Conservation (phyloP, 306 rosid species). For the Prunus mume region DNA sequence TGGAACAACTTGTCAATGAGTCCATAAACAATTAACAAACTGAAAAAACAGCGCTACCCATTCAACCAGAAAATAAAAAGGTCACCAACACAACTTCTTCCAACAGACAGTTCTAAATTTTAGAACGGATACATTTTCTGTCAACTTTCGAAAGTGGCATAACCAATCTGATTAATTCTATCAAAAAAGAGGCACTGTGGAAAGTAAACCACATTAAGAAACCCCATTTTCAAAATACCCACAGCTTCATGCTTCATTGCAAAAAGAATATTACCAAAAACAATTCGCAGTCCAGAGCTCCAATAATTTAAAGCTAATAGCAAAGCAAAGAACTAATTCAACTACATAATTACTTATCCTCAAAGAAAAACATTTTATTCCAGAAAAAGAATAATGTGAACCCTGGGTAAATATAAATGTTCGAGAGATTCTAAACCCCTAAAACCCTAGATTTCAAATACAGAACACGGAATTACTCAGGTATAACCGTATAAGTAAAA, state of each 20-base stretch:
- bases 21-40: not conserved
- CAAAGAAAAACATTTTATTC: not conserved
- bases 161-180: not conserved
- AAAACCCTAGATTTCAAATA: conserved; percentile 4
- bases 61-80: not conserved
- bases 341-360: not conserved
- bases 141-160: not conserved
- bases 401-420: not conserved
- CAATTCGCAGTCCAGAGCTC: not conserved
- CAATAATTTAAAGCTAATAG: not conserved
- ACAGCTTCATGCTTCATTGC: not conserved
- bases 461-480: not conserved
- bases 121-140: not conserved
- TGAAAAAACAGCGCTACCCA: not conserved
- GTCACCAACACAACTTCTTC: conserved; percentile 20
- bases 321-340: not conserved
- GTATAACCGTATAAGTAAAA: not conserved
- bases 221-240: not conserved
- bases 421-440: not conserved
- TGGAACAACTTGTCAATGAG: not conserved
- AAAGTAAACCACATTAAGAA: not conserved
- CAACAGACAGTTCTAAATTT: not conserved
- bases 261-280: not conserved
- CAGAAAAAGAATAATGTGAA: not conserved
- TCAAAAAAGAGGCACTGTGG: not conserved